Conservation (phyloP, 129 eudicot species). For the Flaveria trinervia region DNA sequence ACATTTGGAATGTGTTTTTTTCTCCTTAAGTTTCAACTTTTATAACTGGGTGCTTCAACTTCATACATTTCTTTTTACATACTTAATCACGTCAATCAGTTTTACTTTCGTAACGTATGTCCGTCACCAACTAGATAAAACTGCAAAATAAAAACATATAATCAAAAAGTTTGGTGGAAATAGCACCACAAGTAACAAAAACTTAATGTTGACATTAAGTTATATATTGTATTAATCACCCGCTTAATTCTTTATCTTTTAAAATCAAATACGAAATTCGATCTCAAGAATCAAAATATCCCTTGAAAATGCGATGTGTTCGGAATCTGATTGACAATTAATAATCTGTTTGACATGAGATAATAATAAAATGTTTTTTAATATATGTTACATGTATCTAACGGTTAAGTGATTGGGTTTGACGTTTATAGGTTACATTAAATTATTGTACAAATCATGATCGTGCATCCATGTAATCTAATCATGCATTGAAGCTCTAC, state of each 20-base stretch:
- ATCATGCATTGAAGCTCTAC: slow-evolving; percentile 42
- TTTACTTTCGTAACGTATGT: not conserved
- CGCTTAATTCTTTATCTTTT: not conserved
- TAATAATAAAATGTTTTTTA: not conserved
- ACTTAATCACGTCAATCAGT: too few species aligned
- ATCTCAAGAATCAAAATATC: slow-evolving; percentile 15
- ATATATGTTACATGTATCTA: not conserved
- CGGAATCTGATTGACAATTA: not conserved
- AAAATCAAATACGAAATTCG: not conserved
- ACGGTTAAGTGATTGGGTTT: slow-evolving; percentile 24
- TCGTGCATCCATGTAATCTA: slow-evolving; percentile 44
- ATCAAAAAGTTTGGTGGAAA: too few species aligned
- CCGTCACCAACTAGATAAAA: too few species aligned
- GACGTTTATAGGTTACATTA: slow-evolving; percentile 16
- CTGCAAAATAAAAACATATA: too few species aligned
- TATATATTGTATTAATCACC: not conserved
- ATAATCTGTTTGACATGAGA: not conserved
- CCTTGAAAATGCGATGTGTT: slow-evolving; percentile 4
- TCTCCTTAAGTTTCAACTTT: too few species aligned
- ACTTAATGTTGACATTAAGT: not conserved
- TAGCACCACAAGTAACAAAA: too few species aligned
- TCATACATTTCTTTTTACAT: too few species aligned
- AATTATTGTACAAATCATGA: slow-evolving; percentile 20
- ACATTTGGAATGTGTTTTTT: too few species aligned
- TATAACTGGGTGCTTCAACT: too few species aligned